A percentile compares a stretch with the other conserved stretches of the same genome.
Evolutionary conservation across 352 stramenopile genomes (phyloP).

Genomic region (Achlya hypogyna): DNA sequence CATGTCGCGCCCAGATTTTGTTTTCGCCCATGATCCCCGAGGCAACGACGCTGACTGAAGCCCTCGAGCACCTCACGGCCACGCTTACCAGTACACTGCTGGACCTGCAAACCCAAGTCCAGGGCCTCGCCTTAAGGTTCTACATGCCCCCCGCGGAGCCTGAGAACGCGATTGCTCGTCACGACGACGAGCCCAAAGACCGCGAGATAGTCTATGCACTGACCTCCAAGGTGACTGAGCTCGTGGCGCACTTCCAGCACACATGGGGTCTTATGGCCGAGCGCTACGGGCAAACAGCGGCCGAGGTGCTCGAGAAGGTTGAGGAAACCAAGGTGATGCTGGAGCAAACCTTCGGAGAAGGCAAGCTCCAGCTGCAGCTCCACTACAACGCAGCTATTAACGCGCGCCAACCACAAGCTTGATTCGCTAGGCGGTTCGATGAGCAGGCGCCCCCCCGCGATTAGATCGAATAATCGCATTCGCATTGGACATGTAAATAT

Average conservation of each 20-base stretch:
- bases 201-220: background rate
- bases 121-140: background rate
- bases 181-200: too few species aligned
- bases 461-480: background rate
- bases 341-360: background rate
- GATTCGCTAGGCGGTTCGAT: too few species aligned
- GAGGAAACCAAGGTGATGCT: background rate
- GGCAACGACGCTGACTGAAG: background rate
- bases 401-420: background rate
- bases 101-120: background rate
- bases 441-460: too few species aligned
- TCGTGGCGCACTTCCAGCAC: too few species aligned
- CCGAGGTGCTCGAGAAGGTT: background rate
- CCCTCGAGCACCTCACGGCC: background rate
- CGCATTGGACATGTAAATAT: too few species aligned
- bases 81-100: background rate
- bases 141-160: background rate
- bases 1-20: too few species aligned
- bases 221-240: background rate
- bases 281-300: background rate
- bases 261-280: background rate
- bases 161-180: too few species aligned
- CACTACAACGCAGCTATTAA: constrained; percentile 3
- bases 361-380: background rate
- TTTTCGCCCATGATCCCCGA: background rate